Evolutionary conservation across 495 filamentous ascomycete species (phyloP).

Genomic region (Thozetella sp.): DNA sequence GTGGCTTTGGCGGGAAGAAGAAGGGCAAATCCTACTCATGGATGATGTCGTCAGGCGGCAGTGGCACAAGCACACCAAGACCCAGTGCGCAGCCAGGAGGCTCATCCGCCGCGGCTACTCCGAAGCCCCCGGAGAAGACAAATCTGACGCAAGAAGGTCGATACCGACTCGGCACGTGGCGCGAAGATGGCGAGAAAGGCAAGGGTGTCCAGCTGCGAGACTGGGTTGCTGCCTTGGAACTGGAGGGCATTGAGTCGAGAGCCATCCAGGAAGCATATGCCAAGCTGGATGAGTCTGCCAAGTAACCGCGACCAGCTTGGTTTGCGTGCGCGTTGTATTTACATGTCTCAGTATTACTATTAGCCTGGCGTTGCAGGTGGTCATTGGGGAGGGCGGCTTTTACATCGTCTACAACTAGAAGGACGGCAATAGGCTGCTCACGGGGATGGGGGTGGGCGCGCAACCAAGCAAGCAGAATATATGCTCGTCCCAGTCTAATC

Average conservation of each 20-base stretch:
- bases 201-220: conserved; percentile 71
- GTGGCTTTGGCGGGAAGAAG: conserved; percentile 53
- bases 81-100: conserved; percentile 22
- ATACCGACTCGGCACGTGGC: conserved; percentile 57
- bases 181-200: conserved; percentile 63
- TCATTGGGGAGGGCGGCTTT: background rate
- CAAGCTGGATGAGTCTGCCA: conserved; percentile 43
- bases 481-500: background rate
- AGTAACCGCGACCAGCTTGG: background rate
- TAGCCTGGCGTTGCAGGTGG: conserved; percentile 1
- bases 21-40: conserved; percentile 60
- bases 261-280: conserved; percentile 56
- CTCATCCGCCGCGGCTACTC: conserved; percentile 18
- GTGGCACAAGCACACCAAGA: conserved; percentile 48
- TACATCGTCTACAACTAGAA: background rate
- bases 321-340: background rate
- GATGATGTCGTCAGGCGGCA: conserved; percentile 56
- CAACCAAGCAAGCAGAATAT: background rate
- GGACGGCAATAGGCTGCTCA: background rate
- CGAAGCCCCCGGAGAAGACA: conserved; percentile 21
- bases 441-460: too few relatives aligned
- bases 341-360: conserved; percentile 3
- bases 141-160: conserved; percentile 35
- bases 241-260: conserved; percentile 55
- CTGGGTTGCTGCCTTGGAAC: conserved; percentile 65